phyloP scores from a whole-genome alignment of 805 yeast genomes.

The Lachancea nothofagi region DNA sequence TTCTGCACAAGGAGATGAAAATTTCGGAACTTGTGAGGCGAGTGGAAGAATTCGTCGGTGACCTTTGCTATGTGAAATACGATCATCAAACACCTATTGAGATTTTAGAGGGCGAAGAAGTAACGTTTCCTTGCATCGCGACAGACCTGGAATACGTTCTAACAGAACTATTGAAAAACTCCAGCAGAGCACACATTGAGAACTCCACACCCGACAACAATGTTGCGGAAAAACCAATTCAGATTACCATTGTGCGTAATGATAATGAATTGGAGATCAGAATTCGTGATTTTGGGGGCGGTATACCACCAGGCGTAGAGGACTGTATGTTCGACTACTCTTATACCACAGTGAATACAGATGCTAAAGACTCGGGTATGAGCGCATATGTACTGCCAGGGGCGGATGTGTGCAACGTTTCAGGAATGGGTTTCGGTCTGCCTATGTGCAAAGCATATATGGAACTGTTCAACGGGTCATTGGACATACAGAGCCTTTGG shows the following conservation, averaged over 20 bases:
- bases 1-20: conserved; percentile 58
- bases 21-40: conserved; percentile 58
- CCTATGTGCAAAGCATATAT: conserved; percentile 77
- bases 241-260: conserved; percentile 29
- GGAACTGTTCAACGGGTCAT: conserved; percentile 64
- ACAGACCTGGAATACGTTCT: conserved; percentile 83
- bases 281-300: conserved; percentile 83
- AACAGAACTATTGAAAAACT: conserved; percentile 81
- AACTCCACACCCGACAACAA: conserved; percentile 32
- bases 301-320: conserved; percentile 65
- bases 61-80: conserved; percentile 75
- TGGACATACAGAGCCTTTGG: conserved; percentile 62
- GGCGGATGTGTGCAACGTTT: conserved; percentile 59
- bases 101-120: conserved; percentile 51
- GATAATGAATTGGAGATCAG: conserved; percentile 57
- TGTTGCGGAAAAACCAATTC: conserved; percentile 23
- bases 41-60: conserved; percentile 72
- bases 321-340: conserved; percentile 77
- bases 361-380: conserved; percentile 46
- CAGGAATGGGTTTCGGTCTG: conserved; percentile 95
- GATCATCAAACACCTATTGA: conserved; percentile 62
- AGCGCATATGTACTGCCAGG: conserved; percentile 64
- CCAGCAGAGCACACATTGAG: conserved; percentile 85
- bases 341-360: conserved; percentile 66
- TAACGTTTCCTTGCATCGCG: conserved; percentile 76